Conservation (phyloP, 2,329 filamentous ascomycete species). For the Aspergillus pseudoterreus region DNA sequence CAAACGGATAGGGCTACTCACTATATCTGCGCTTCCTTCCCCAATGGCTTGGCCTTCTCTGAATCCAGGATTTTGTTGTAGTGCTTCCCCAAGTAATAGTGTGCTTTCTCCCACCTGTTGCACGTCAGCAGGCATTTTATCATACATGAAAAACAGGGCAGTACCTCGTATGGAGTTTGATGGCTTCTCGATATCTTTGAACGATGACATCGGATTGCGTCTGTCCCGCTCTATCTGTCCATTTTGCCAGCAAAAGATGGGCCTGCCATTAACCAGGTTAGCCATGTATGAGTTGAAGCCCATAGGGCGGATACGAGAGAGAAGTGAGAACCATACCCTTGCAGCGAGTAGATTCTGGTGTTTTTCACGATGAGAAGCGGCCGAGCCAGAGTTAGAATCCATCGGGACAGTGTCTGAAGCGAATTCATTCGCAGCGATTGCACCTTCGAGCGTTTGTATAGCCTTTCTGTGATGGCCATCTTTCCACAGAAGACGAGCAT, state of each 20-base stretch:
- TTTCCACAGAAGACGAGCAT: constrained; percentile 87
- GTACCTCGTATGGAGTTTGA: constrained; percentile 38
- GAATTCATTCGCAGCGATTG: constrained; percentile 79
- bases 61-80: constrained; percentile 95
- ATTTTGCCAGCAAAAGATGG: constrained; percentile 87
- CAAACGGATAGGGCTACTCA: constrained; percentile 19
- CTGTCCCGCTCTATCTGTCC: constrained; percentile 93
- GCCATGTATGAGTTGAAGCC: constrained; percentile 1
- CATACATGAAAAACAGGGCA: background rate
- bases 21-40: constrained; percentile 73
- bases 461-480: constrained; percentile 92
- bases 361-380: constrained; percentile 39
- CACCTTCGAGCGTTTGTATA: constrained; percentile 83
- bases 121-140: constrained; percentile 3
- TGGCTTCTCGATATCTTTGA: constrained; percentile 75
- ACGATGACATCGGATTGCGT: constrained; percentile 78
- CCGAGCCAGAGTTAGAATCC: constrained; percentile 33
- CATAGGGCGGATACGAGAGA: background rate
- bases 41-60: constrained; percentile 70
- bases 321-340: constrained; percentile 27
- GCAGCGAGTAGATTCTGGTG: constrained; percentile 51
- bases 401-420: constrained; percentile 44
- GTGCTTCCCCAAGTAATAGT: constrained; percentile 94
- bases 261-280: constrained; percentile 51
- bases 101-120: constrained; percentile 86